Conservation (phyloP, 371 early-diverging fungal species). For the Syncephalastrum contaminatum region DNA sequence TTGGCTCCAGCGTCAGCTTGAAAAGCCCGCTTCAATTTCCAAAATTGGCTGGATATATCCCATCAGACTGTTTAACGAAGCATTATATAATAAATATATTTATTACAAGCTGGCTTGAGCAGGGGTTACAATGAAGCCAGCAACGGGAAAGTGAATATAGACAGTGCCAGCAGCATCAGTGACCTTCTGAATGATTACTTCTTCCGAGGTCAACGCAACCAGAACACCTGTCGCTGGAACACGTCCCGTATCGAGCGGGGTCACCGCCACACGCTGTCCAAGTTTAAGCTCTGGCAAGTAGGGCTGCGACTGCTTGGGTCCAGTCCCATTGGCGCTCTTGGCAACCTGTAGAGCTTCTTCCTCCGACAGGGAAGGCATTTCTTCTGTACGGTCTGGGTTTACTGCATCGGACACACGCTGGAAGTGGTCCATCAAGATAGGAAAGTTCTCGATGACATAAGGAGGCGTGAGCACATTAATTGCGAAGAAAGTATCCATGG, state of each 20-base stretch:
- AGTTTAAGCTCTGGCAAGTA: slow-evolving; percentile 12
- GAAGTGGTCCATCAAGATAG: slow-evolving; percentile 27
- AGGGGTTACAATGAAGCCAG: slow-evolving; percentile 29
- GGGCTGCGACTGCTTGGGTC: slow-evolving; percentile 1
- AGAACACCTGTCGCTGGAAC: slow-evolving; percentile 41
- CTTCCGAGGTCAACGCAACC: slow-evolving; percentile 27
- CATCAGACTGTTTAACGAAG: background rate
- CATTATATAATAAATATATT: too few relatives aligned
- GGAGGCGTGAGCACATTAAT: slow-evolving; percentile 9
- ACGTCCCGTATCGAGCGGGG: slow-evolving; percentile 49
- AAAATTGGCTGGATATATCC: too few relatives aligned
- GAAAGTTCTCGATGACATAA: slow-evolving; percentile 16
- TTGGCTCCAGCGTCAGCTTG: too few relatives aligned
- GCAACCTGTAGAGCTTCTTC: slow-evolving; percentile 44
- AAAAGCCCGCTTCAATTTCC: too few relatives aligned
- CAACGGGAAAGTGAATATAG: slow-evolving; percentile 38
- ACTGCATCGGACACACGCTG: slow-evolving; percentile 22
- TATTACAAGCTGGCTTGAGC: background rate
- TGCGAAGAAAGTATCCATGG: slow-evolving; percentile 32
- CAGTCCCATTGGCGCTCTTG: background rate
- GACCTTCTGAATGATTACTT: slow-evolving; percentile 34
- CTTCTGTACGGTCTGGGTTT: slow-evolving; percentile 14
- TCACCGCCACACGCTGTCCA: slow-evolving; percentile 42
- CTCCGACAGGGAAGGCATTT: slow-evolving; percentile 22
- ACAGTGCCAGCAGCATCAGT: slow-evolving; percentile 14